Base-by-base conservation (phyloP, 1,139 yeast genomes). In the Chernovozyma aurita region DNA sequence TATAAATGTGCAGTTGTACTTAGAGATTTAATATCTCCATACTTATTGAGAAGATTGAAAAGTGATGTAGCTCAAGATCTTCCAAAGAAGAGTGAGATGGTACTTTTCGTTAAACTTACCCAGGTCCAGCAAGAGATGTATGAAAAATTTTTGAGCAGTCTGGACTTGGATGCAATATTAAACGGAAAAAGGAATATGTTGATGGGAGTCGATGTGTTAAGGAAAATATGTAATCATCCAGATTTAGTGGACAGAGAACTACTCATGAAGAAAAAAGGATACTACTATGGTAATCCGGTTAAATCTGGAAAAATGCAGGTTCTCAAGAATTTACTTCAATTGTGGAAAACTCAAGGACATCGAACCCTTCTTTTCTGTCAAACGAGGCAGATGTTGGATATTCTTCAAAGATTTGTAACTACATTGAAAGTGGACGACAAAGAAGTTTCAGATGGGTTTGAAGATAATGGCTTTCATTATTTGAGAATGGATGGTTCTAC, bases 151-250 rank as follows among this genome's bases (percentile, higher is more conserved):
- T 58, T 92, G 32, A 76, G 75, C 25, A 83, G 95, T 9, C 85
- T 80, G 35, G 97, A 90, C 42, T 59, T 87, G 52, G 65, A 66
- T 32, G 78, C 88, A 16, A 87, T 88, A 28, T 59, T 83, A 38
- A 72, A 74, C 30, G 97, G 97, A 1, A 81, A 75, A 49, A 59
- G 95, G 36, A 88, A 88, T 47, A 87, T 88, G 17, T 63, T 92
- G 26, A 85, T 74, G 70, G 98, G 98, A 0, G 94, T 92, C 28
- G 97, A 92, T 55, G 76, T 86, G 24, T 58, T 92, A 37, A 69
- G 98, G 41, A 92, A 92, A 52, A 86, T 92, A 3, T 94, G 98
- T 55, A 92, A 92, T 55, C 98, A 94, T 61, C 98, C 99, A 0
- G 97, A 94, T 56, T 63, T 92, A 41, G 80, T 86, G 1, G 79